Base-by-base conservation (phyloP, 371 early-diverging fungal species). In the Rhizopus stolonifer region DNA sequence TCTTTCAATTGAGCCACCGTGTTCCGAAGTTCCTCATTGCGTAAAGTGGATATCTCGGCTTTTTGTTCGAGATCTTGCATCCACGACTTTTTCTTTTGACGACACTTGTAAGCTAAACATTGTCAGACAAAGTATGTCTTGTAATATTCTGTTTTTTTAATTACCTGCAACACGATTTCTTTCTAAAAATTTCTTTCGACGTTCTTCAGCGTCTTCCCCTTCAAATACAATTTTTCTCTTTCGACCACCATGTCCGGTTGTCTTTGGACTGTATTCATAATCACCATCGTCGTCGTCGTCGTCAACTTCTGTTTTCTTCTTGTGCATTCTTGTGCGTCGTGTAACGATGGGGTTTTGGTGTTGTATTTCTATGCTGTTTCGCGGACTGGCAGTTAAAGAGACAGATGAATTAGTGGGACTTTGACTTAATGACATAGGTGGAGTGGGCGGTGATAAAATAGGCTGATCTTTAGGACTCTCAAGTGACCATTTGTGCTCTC, bases 61-160 rank as follows among this genome's bases (percentile, higher is more conserved):
- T 69, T 70, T 18, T 63, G 64, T 61, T 88, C 84, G n/a, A 90
- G 81, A 23, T 86, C 82, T 61, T 80, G 70, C 62, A 86, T 68
- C 84, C 85, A 86, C 51, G 70, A 60, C 67, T 90, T 90, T 61
- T 88, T 89, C 71, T 86, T 88, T 69, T 87, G 88, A 44, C 91
- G 77, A 58, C 89, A 90, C 67, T 88, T 88, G 24, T 79, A 82
- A 4, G 91, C 91, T 69, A 60, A 29, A 29, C 4, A 29, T 36
- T 22, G 22, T 31, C 33, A 49, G 15, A 44, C 18, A 36, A 32
- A 17, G 18, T 31, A 22, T 17, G 22, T 19, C 10, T 24, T 29
- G 26, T 18, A 19, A 13, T 32, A 26, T 4, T 29, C 3, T 29
- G 22, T 34, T 45, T 10, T 21, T 22, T 52, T 15, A 3, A 43